Evolutionary conservation across 2,329 filamentous ascomycete genomes (phyloP), one percentile per base, ranked within the genome.

Genomic region (Colletotrichum musae): DNA sequence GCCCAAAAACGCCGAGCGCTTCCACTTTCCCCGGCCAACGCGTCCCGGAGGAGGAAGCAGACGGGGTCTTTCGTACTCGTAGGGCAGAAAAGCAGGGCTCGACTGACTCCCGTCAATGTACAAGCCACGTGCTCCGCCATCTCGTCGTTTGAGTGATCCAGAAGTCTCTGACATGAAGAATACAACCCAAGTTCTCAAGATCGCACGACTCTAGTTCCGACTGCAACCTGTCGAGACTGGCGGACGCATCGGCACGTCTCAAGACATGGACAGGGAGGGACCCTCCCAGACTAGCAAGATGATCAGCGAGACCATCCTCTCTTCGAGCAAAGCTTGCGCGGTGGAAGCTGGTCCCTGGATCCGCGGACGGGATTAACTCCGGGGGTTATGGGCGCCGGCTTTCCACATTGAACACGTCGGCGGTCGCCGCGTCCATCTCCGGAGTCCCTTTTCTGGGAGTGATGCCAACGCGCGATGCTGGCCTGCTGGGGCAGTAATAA

Each of bases 231-330:
- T 52, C 24, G 24, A 18, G 50, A 52, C 12, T 26, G 47, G 21
- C 47, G 36, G 39, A 36, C n/a, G 24, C 50, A 26, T 12, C 60
- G 51, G 41, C 60, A 50, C 52, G 41, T 48, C 28, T 47, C 58
- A 16, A 67, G 64, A 54, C 51, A 67, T 67, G 62, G 56, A 61
- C 62, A 70, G 67, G 67, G 67, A 70, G 67, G 54, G 28, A 12
- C 36, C 62, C 39, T 47, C 43, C 41, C 16, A 12, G 32, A 36
- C 54, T 18, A 36, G 32, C 32, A 36, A 2, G 32, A 36, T 32
- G 32, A 65, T 60, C 16, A 45, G 24, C 39, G 28, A 39, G 39
- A 16, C 18, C 7, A 28, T 56, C 21, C 12, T 69, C 36, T 60
- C 43, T 41, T 56, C 0, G 18, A 66, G 62, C n/a, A 59, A 56